Evolutionary conservation across 768 basidiomycete genomes (phyloP), one percentile per base, ranked within the genome.

Genomic region (Panus rudis): DNA sequence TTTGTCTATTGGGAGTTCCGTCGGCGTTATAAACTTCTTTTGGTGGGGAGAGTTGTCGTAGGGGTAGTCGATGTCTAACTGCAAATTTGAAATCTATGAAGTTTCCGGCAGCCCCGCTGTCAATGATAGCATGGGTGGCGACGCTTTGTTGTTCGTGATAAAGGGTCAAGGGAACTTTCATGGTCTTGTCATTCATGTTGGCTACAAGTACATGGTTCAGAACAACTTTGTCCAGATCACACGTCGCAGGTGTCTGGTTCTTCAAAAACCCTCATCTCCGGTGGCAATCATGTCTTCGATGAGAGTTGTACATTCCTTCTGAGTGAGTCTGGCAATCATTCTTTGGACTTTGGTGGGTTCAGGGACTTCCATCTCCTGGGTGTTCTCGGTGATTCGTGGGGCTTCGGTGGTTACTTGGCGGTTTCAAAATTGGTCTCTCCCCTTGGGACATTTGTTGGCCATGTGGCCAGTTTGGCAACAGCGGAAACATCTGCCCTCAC

Each of bases 21-120:
- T 43, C 42, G 26, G 37, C 37, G 21, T 43, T 43, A 10, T 35
- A 19, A 16, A 43, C n/a, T n/a, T n/a, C n/a, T n/a, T n/a, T n/a
- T n/a, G n/a, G n/a, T n/a, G n/a, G n/a, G n/a, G n/a, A n/a, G n/a
- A n/a, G n/a, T n/a, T n/a, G 43, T 16, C 4, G 4, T 12, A 12
- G 25, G 14, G 14, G 10, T 11, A 44, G 6, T 4, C 26, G 14
- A 19, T 26, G 7, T n/a, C 38, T 28, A 4, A 21, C 5, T 3
- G 25, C 24, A 22, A 25, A 44, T 4, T 26, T n/a, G 8, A 25
- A 10, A 24, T 39, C 19, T 16, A 44, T 27, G 26, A 44, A 44
- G 14, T 20, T n/a, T 4, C 10, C 24, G 11, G 23, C 35, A 16
- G 43, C 37, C 6, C 43, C 43, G 30, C n/a, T 8, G 19, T 44